These are phyloP conservation scores for Rhodotorula sp. DNA, from an alignment of 1,284 basidiomycete species.

Conservation along the genomic window DNA sequence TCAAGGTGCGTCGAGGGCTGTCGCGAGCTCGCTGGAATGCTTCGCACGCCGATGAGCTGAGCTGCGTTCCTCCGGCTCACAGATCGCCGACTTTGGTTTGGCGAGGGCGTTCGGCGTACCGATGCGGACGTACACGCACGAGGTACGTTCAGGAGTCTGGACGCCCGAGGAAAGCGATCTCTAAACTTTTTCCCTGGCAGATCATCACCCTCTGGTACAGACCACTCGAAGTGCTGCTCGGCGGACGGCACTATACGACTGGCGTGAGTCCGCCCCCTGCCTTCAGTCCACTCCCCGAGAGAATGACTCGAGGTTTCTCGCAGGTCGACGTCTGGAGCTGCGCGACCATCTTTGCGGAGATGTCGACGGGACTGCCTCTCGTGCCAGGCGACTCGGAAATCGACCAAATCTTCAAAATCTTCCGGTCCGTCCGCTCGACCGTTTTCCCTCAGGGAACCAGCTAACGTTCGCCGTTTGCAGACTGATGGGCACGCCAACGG, in stretches of 20 bases:
- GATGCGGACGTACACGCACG: conserved; percentile 95
- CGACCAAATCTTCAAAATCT: conserved; percentile 99
- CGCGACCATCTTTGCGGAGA: conserved; percentile 90
- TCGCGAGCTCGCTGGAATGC: no score
- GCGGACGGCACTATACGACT: conserved; percentile 92
- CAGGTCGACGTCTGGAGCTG: conserved; percentile 98
- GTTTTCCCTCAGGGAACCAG: neutral
- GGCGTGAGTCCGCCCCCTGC: conserved; percentile 46
- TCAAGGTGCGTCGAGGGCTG: conserved; percentile 57
- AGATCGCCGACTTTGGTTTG: conserved; percentile 90
- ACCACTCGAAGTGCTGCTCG: conserved; percentile 92
- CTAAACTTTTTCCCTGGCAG: conserved; percentile 54
- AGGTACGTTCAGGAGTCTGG: conserved; percentile 58
- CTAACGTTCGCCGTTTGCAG: conserved; percentile 51
- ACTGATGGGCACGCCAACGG: conserved; percentile 87
- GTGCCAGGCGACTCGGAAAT: conserved; percentile 99
- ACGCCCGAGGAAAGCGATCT: no score
- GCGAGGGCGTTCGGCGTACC: conserved; percentile 97
- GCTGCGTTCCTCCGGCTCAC: neutral
- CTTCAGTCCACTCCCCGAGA: no score
- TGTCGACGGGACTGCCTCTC: conserved; percentile 63
- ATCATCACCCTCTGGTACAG: conserved; percentile 99
- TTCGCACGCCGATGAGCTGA: neutral
- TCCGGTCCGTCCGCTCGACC: conserved; percentile 61
- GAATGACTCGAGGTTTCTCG: no score